These are phyloP conservation scores for Scheffersomyces amazonensis DNA, from an alignment of 805 yeast species.

Conservation along the genomic window DNA sequence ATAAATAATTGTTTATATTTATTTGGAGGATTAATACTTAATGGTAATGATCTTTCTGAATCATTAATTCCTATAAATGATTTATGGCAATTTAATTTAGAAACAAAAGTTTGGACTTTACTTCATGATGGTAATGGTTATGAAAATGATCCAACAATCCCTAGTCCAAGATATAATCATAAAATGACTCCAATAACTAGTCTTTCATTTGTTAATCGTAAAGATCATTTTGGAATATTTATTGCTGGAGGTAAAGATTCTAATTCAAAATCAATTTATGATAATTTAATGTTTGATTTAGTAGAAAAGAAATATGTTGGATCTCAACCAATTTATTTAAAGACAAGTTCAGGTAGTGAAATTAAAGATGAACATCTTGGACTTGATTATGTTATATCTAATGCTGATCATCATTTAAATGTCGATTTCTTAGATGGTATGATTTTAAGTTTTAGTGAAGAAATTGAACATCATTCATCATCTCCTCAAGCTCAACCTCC, in stretches of 20 bases:
- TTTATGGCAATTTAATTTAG: constrained; percentile 64
- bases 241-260: constrained; percentile 53
- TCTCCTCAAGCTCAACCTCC: neutral
- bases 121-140: constrained; percentile 33
- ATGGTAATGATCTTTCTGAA: constrained; percentile 12
- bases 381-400: constrained; percentile 9
- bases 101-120: constrained; percentile 51
- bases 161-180: constrained; percentile 51
- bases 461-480: constrained; percentile 13
- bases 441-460: constrained; percentile 27
- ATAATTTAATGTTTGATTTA: constrained; percentile 43
- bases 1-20: constrained; percentile 51
- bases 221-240: constrained; percentile 46
- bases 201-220: constrained; percentile 32
- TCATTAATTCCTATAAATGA: constrained; percentile 54
- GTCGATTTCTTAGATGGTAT: constrained; percentile 33
- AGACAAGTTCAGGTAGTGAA: constrained; percentile 9
- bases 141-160: constrained; percentile 16
- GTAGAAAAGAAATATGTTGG: constrained; percentile 33
- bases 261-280: constrained; percentile 27
- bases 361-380: constrained; percentile 11
- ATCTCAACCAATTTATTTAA: constrained; percentile 13
- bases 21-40: constrained; percentile 58
- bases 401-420: constrained; percentile 15
- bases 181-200: constrained; percentile 41